phyloP scores from a whole-genome alignment of 805 yeast genomes.

The Yueomyces sp. region DNA sequence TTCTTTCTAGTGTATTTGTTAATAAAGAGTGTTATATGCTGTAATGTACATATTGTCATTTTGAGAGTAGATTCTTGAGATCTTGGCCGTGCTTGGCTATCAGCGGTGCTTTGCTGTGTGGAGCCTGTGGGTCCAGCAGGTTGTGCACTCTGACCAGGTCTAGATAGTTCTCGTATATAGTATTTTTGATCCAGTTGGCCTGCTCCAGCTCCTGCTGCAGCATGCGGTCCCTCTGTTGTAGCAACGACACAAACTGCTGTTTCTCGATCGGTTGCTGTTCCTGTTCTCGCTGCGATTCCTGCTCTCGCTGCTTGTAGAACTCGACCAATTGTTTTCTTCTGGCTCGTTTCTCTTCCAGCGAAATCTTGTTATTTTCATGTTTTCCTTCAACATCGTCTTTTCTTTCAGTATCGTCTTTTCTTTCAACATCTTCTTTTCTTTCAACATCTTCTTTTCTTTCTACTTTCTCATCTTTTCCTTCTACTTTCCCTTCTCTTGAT shows the following conservation, averaged over 20 bases:
- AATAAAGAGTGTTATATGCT: too few species aligned
- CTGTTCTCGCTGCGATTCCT: not conserved
- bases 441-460: not conserved
- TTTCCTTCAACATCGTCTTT: not conserved
- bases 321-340: not conserved
- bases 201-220: constrained; percentile 19
- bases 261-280: constrained; percentile 6
- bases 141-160: constrained; percentile 58
- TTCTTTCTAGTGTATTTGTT: too few species aligned
- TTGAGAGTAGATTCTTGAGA: not conserved
- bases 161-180: constrained; percentile 63
- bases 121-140: constrained; percentile 22
- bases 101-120: not conserved
- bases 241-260: constrained; percentile 11
- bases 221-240: constrained; percentile 16
- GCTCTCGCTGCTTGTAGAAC: not conserved
- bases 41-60: too few species aligned
- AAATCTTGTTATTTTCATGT: not conserved
- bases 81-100: not conserved
- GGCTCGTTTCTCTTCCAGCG: not conserved
- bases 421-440: not conserved
- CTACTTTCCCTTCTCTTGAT: not conserved
- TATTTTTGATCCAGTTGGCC: constrained; percentile 43
- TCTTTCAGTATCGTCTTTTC: not conserved
- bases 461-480: not conserved